Conservation (phyloP, 1,139 yeast species). For the Zygotorulaspora mrakii region DNA sequence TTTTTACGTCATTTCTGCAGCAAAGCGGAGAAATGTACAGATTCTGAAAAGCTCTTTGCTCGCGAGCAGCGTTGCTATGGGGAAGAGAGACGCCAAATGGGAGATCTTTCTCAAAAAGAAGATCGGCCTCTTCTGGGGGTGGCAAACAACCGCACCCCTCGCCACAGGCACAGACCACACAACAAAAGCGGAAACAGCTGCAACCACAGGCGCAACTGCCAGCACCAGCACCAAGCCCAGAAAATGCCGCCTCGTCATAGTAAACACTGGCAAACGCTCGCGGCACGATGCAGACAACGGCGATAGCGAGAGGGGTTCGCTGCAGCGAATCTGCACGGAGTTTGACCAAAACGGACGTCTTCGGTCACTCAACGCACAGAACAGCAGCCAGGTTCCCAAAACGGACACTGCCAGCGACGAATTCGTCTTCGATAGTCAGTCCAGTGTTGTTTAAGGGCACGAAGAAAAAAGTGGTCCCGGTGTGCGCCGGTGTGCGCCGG, state of each 20-base stretch:
- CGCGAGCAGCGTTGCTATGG: slow-evolving; percentile 34
- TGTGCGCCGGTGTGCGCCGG: no score
- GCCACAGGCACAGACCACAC: not conserved
- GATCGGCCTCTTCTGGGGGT: slow-evolving; percentile 34
- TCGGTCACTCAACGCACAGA: not conserved
- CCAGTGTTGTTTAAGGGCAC: not conserved
- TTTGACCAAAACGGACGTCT: not conserved
- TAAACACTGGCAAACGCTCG: not conserved
- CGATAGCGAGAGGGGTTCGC: no score
- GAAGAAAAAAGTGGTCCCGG: no score
- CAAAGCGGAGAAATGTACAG: slow-evolving; percentile 25
- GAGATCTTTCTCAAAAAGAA: slow-evolving; percentile 30
- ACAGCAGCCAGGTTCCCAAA: not conserved
- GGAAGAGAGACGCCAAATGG: slow-evolving; percentile 33
- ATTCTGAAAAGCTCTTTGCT: slow-evolving; percentile 32
- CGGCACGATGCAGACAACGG: not conserved
- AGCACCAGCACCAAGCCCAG: not conserved
- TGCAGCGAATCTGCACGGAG: not conserved
- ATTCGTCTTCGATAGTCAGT: slow-evolving; percentile 3
- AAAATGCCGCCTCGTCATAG: not conserved
- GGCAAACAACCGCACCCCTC: slow-evolving; percentile 15
- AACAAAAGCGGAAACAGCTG: not conserved
- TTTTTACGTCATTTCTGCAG: slow-evolving; percentile 25
- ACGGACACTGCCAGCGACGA: not conserved
- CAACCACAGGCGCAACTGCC: not conserved